Evolutionary conservation across 176 grass and related monocot genomes (phyloP), one percentile per base, ranked within the genome.

Genomic region (Juncus effusus): DNA sequence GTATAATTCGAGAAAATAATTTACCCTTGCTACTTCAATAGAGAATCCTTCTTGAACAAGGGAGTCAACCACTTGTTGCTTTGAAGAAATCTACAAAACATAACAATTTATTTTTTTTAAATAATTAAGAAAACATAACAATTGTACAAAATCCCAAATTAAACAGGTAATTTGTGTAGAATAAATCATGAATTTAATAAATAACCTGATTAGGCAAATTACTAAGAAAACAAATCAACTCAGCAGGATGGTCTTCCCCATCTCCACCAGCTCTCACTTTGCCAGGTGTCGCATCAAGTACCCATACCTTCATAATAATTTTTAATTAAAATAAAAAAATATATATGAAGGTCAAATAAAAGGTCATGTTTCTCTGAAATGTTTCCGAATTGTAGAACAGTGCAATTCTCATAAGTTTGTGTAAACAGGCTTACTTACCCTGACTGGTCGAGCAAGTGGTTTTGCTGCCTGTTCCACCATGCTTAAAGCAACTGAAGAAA

Each of bases 381-480:
- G 10, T 72, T 52, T 74, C 0, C 50, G 40, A 67, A 47, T 55
- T 77, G 41, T 13, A 41, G 35, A 14, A 13, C 42, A 45, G 10
- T 13, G 19, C 60, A 19, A 39, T 56, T 74, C 9, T 38, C 16
- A 28, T 28, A 28, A 28, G 19, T 28, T 28, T 28, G 19, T 28
- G 19, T 28, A 28, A 28, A 28, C 19, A 28, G 19, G 19, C 0
- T 3, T 13, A n/a, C 78, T 90, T 86, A 99, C 94, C 78, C 83
- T 81, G 53, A 99, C 94, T 76, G 94, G 88, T 53, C 88, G 83
- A 68, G 83, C 76, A 76, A 99, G 88, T 62, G 94, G 88, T 85
- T 93, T 99, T 65, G 94, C 94, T 82, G 85, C 88, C 75, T 99
- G 94, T 78, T 99, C 94, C 75, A 90, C 85, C 94, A 99, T 99